phyloP scores from a whole-genome alignment of 2,329 filamentous ascomycete species.

The Fusarium staphyleae region DNA sequence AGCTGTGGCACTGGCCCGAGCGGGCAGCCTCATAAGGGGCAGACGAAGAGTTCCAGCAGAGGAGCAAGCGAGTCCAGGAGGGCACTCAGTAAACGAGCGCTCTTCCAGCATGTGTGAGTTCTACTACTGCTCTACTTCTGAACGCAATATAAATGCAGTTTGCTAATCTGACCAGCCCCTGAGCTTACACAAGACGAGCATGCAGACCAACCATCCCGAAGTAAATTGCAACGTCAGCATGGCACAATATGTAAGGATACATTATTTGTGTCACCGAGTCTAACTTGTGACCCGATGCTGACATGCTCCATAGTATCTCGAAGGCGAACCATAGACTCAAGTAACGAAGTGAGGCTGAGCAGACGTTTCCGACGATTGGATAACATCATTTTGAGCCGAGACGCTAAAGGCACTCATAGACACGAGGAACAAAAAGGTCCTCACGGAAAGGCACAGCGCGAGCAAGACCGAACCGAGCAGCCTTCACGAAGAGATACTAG shows the following conservation, averaged over 20 bases:
- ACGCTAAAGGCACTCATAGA: conserved; percentile 6
- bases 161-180: conserved; percentile 8
- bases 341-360: conserved; percentile 47
- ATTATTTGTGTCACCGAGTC: background rate
- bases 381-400: background rate
- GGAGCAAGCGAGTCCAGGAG: background rate
- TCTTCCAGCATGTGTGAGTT: conserved; percentile 6
- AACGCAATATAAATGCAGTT: background rate
- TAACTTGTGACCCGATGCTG: background rate
- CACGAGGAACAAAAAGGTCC: conserved; percentile 2
- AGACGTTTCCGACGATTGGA: conserved; percentile 23
- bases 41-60: background rate
- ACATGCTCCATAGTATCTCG: conserved; percentile 27
- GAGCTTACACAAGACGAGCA: background rate
- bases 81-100: background rate
- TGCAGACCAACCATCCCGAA: background rate
- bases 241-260: conserved; percentile 25
- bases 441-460: conserved; percentile 3
- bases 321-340: conserved; percentile 29
- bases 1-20: conserved; percentile 53
- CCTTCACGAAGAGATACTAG: background rate
- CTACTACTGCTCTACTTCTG: background rate
- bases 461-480: conserved; percentile 9
- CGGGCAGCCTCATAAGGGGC: conserved; percentile 47
- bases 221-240: conserved; percentile 10